phyloP scores from a whole-genome alignment of 108 stramenopile species.

The Aurantiochytrium sp. region DNA sequence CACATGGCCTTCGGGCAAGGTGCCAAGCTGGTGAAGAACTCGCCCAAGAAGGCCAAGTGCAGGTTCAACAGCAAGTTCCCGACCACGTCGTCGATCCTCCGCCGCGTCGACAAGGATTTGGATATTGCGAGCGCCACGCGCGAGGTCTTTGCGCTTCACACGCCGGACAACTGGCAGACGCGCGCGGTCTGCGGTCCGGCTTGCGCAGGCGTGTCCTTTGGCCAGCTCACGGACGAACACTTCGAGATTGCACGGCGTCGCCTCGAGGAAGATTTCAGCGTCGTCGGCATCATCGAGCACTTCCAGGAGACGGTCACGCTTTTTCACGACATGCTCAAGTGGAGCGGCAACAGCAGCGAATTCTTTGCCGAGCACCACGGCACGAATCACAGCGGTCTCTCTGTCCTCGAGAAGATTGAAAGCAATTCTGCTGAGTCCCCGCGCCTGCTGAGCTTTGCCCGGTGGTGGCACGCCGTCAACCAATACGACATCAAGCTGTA shows the following conservation, averaged over 20 bases:
- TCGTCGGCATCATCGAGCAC: background rate
- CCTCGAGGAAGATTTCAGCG: background rate
- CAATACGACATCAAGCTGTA: background rate
- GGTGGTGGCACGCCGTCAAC: background rate
- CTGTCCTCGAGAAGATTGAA: background rate
- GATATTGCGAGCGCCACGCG: background rate
- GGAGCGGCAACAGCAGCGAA: background rate
- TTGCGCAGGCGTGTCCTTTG: background rate
- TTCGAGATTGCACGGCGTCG: background rate
- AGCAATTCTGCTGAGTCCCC: background rate
- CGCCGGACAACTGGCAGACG: constrained; percentile 21
- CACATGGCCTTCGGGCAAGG: background rate
- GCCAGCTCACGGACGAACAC: background rate
- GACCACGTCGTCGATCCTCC: background rate
- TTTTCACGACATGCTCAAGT: background rate
- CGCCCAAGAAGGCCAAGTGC: background rate
- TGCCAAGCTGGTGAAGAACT: no score
- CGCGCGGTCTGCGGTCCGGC: background rate
- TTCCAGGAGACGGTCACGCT: background rate
- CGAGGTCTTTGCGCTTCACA: background rate
- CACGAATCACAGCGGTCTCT: background rate
- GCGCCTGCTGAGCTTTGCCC: background rate
- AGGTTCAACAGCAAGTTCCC: background rate
- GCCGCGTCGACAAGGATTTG: background rate
- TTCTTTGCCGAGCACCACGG: background rate